Evolutionary conservation across 768 basidiomycete genomes (phyloP), one percentile per base, ranked within the genome.

Genomic region (Gloeostereum incarnatum): DNA sequence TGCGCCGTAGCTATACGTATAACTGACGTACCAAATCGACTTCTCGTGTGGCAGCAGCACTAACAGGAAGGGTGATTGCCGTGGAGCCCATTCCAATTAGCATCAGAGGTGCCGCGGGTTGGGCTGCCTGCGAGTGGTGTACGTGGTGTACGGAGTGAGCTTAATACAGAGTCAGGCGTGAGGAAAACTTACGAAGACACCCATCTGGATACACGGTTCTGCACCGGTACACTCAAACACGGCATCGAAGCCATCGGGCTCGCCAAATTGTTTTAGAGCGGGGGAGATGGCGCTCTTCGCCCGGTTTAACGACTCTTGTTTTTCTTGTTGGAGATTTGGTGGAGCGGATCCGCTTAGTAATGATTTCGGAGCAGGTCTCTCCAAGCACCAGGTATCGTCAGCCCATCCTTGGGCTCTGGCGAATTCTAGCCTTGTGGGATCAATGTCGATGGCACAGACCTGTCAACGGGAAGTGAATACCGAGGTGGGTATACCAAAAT

Each of bases 211-310:
- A 53, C 86, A 89, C 24, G 78, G 69, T 58, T 94, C 91, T 2
- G 89, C 90, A 45, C 93, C 93, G 9, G 91, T 92, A 61, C 93
- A 98, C 59, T 98, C 93, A 52, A 93, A 87, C 35, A 97, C 82
- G 52, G 87, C 68, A 57, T 96, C 91, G 60, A 90, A 94, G 21
- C 94, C 94, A 19, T 88, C 80, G 17, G 66, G 65, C 43, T 69
- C 61, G 43, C 59, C 63, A 52, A 88, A 85, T 38, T 66, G 57
- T 35, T 62, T 51, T 41, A 89, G 64, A 5, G 74, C 70, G 6
- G 57, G 51, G 29, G 63, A 57, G 6, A 73, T 65, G 46, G 59
- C 71, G 42, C 78, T 75, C 56, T 75, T 76, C n/a, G 79, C 78
- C 5, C 63, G 65, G 35, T 67, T 66, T 36, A 75, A 73, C 52